Evolutionary conservation across 345 rosid species (phyloP).

Genomic region (Mallotus nudiflorus): DNA sequence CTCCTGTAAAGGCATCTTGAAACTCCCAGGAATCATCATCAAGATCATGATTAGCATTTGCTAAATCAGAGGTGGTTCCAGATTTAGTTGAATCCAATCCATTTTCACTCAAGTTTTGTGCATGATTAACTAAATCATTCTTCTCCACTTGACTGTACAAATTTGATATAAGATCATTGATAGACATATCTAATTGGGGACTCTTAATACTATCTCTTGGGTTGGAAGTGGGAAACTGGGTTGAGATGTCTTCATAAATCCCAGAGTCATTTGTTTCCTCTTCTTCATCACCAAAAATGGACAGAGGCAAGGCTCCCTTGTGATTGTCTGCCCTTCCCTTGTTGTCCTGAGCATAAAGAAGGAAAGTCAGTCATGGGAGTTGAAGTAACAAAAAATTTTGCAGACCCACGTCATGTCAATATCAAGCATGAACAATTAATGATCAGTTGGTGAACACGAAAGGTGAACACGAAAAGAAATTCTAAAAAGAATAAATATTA

Average conservation of each 20-base stretch:
- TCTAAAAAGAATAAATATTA: not conserved
- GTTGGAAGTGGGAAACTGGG: slow-evolving; percentile 24
- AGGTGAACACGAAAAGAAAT: not conserved
- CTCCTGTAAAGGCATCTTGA: slow-evolving; percentile 46
- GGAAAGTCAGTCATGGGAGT: slow-evolving; percentile 10
- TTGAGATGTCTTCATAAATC: slow-evolving; percentile 39
- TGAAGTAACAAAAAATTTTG: not conserved
- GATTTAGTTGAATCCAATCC: slow-evolving; percentile 32
- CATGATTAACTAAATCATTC: slow-evolving; percentile 32
- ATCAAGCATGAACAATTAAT: not conserved
- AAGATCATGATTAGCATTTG: slow-evolving; percentile 41
- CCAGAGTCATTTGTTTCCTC: slow-evolving; percentile 42
- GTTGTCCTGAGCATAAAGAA: slow-evolving; percentile 40
- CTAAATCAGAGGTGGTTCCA: slow-evolving; percentile 27
- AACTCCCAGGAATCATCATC: slow-evolving; percentile 79
- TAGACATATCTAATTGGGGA: slow-evolving; percentile 38
- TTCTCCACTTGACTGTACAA: slow-evolving; percentile 65
- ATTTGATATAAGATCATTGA: slow-evolving; percentile 75
- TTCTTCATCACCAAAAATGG: slow-evolving; percentile 62
- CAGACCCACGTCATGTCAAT: slow-evolving; percentile 7
- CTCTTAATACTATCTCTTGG: slow-evolving; percentile 33
- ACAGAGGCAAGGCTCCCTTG: slow-evolving; percentile 60
- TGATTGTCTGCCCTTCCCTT: slow-evolving; percentile 32
- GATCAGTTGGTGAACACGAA: not conserved
- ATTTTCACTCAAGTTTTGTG: slow-evolving; percentile 35